These are phyloP conservation scores for Noccaea bulbosa DNA, from an alignment of 345 rosid species.

Conservation along the genomic window DNA sequence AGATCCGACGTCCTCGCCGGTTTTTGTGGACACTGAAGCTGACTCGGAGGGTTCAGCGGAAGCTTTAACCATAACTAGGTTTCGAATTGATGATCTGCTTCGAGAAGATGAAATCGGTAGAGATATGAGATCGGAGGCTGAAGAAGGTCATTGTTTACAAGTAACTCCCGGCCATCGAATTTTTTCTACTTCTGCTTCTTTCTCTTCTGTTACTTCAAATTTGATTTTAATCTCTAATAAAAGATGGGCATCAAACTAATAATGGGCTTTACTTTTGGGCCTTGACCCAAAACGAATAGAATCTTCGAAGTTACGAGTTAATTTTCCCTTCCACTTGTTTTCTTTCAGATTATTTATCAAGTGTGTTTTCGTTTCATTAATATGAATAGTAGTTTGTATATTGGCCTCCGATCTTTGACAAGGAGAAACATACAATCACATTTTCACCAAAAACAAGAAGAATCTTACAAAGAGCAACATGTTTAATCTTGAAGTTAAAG, in stretches of 20 bases:
- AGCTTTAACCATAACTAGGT: slow-evolving; percentile 51
- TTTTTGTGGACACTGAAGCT: slow-evolving; percentile 45
- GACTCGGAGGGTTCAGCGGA: slow-evolving; percentile 50
- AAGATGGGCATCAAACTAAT: neutral
- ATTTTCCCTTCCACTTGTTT: too few species aligned
- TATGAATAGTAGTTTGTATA: too few species aligned
- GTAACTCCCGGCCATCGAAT: slow-evolving; percentile 68
- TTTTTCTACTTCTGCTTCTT: neutral
- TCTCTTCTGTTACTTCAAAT: neutral
- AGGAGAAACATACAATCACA: too few species aligned
- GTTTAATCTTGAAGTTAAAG: too few species aligned
- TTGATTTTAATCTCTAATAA: too few species aligned
- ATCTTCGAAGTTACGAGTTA: too few species aligned
- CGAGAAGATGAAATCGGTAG: slow-evolving; percentile 41
- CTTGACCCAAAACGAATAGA: too few species aligned
- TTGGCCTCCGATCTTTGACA: too few species aligned
- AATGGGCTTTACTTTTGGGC: neutral
- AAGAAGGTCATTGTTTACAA: slow-evolving; percentile 52
- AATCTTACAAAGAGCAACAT: too few species aligned
- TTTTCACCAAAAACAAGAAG: too few species aligned
- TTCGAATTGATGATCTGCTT: slow-evolving; percentile 38
- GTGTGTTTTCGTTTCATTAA: too few species aligned
- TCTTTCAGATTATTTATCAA: too few species aligned
- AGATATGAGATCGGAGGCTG: slow-evolving; percentile 47
- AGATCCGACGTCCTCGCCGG: slow-evolving; percentile 40